Base-by-base conservation (phyloP, 345 rosid genomes). In the Toxicodendron radicans region DNA sequence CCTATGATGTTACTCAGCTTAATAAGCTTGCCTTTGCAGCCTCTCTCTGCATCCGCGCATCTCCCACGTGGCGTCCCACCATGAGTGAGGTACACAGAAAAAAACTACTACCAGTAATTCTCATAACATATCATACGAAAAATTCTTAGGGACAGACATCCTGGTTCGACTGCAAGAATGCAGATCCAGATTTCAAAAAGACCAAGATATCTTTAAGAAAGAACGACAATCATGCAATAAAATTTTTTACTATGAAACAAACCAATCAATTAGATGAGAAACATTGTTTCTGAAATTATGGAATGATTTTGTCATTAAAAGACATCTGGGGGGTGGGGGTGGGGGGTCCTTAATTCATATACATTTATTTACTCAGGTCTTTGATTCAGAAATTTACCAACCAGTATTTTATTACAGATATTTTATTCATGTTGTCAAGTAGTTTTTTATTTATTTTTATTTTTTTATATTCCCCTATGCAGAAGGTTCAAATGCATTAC, bases 11-110 rank as follows among this genome's bases (percentile, higher is more conserved):
- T 52, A 46, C 78, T 13, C 89, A 90, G 78, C 85, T 91, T 78
- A 85, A 77, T 73, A 85, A 86, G 63, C 88, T 95, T 72, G 87
- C 93, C 51, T 90, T 90, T 16, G 90, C 93, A 5, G 97, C 98
- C 3, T 91, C 99, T 38, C 90, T 95, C 48, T 95, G 97, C 70
- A 95, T 93, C 68, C 76, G 96, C 58, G 83, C 97, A 45, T 90
- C 97, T 20, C 78, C 97, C 52, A 70, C 73, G 27, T 93, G 90
- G 97, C 94, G 99, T 62, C 98, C 97, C 45, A 87, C 92, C 56
- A 93, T 93, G 91, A 88, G 79, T 30, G 91, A 95, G 98, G 98
- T 95, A 83, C n/a, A 56, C 16, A 30, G 30, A 38, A 51, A 52
- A n/a, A 16, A 41, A 30, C 33, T 20, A 51, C 67, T 46, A 58